These are phyloP conservation scores for Theobroma cacao DNA, from an alignment of 345 rosid genomes.

Conservation along the genomic window DNA sequence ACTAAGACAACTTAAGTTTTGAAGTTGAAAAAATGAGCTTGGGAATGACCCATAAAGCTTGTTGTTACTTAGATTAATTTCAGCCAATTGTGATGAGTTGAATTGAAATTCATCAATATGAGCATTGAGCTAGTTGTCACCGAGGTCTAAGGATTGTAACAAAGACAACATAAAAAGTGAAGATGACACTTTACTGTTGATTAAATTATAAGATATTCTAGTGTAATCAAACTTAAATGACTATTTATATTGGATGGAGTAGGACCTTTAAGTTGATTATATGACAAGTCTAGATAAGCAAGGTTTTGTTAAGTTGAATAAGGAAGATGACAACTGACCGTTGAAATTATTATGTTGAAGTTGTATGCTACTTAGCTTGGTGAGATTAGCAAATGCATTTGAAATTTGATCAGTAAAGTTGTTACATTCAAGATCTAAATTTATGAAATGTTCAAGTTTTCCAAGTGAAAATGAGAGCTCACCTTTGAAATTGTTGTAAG, in stretches of 20 bases:
- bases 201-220: background rate
- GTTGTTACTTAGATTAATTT: background rate
- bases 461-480: background rate
- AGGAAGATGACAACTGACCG: background rate
- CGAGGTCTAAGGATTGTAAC: background rate
- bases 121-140: background rate
- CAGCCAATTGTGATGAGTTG: background rate
- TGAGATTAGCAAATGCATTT: constrained; percentile 7
- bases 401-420: constrained; percentile 24
- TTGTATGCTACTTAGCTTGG: background rate
- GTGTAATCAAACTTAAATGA: background rate
- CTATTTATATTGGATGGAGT: background rate
- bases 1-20: background rate
- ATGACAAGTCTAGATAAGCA: fast-evolving
- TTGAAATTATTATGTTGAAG: background rate
- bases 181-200: constrained; percentile 19
- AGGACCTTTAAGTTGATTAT: constrained; percentile 18
- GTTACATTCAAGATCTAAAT: background rate
- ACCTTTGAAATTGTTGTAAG: background rate
- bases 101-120: background rate
- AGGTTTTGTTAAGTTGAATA: background rate
- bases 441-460: background rate
- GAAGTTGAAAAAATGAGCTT: background rate
- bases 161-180: background rate
- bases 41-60: background rate